Percentiles rank a stretch among this genome's conserved stretches.
These are phyloP conservation scores for Anisogramma anomala DNA, from an alignment of 2,329 filamentous ascomycete species.

Conservation along the genomic window DNA sequence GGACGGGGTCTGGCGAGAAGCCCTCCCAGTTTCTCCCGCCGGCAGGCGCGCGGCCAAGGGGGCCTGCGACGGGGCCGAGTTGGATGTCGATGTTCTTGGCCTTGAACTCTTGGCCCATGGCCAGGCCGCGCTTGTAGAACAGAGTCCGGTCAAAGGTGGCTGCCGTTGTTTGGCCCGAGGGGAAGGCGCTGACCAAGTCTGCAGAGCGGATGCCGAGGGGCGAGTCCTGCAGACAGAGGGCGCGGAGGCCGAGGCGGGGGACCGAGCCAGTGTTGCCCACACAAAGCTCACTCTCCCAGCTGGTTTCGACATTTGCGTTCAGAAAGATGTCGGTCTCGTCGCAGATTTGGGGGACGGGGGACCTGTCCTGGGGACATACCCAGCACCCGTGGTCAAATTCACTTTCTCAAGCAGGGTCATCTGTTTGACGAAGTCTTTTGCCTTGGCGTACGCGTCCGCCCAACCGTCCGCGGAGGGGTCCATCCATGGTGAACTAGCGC, in stretches of 20 bases:
- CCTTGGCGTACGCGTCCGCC: slow-evolving; percentile 64
- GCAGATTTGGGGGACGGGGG: neutral
- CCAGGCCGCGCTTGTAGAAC: slow-evolving; percentile 57
- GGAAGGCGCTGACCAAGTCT: slow-evolving; percentile 74
- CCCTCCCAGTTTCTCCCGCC: slow-evolving; percentile 64
- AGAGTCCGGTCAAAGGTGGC: slow-evolving; percentile 71
- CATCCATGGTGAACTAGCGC: slow-evolving; percentile 87
- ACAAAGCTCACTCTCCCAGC: slow-evolving; percentile 59
- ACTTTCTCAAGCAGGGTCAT: slow-evolving; percentile 82
- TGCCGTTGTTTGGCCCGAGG: slow-evolving; percentile 65
- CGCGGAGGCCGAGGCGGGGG: slow-evolving; percentile 55
- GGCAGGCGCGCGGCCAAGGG: slow-evolving; percentile 55
- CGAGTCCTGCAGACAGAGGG: slow-evolving; percentile 75
- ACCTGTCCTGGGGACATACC: slow-evolving; percentile 38
- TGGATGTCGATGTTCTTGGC: slow-evolving; percentile 64
- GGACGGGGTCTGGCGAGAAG: slow-evolving; percentile 61
- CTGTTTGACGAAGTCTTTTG: slow-evolving; percentile 68
- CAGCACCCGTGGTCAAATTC: slow-evolving; percentile 84
- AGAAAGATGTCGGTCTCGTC: neutral
- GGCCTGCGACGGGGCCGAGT: slow-evolving; percentile 63
- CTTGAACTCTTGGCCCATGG: slow-evolving; percentile 61
- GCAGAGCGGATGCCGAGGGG: slow-evolving; percentile 67
- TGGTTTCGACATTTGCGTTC: slow-evolving; percentile 22
- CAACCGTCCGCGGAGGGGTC: slow-evolving; percentile 60
- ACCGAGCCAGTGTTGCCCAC: slow-evolving; percentile 66